A percentile compares a stretch with the other conserved stretches of the same genome.
These are phyloP conservation scores for Clonostachys sp. DNA, from an alignment of 2,329 filamentous ascomycete species.

Conservation along the genomic window DNA sequence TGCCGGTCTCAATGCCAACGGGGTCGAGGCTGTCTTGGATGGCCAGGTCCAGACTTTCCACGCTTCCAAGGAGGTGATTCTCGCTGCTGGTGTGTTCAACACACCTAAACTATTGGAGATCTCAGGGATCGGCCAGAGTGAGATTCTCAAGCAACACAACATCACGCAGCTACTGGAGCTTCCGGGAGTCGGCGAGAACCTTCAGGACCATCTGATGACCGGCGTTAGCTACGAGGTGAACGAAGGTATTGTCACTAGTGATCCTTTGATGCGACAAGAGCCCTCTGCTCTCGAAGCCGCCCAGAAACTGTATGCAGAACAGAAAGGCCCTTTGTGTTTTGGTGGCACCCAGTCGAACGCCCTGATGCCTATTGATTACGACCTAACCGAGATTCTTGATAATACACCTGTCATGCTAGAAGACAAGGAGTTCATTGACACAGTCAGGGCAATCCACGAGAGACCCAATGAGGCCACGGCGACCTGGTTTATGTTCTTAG, in stretches of 20 bases:
- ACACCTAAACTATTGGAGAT: constrained; percentile 36
- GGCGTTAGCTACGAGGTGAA: constrained; percentile 11
- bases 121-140: constrained; percentile 29
- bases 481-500: no score
- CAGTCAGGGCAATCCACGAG: no score
- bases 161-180: constrained; percentile 23
- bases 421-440: no score
- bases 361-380: not conserved
- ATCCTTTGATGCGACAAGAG: constrained; percentile 7
- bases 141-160: constrained; percentile 20
- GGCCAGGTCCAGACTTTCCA: constrained; percentile 5
- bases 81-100: constrained; percentile 34
- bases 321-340: constrained; percentile 10
- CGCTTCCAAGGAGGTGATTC: constrained; percentile 31
- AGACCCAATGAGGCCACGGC: no score
- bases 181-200: constrained; percentile 29
- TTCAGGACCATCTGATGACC: constrained; percentile 22
- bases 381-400: no score
- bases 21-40: constrained; percentile 8
- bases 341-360: constrained; percentile 6
- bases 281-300: constrained; percentile 8
- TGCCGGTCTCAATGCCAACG: constrained; percentile 8
- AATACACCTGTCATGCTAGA: no score
- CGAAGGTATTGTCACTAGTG: constrained; percentile 10
- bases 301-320: constrained; percentile 11